Percentiles rank a stretch among this genome's conserved stretches.
Conservation (phyloP, 306 rosid species). For the Bauhinia variegata region DNA sequence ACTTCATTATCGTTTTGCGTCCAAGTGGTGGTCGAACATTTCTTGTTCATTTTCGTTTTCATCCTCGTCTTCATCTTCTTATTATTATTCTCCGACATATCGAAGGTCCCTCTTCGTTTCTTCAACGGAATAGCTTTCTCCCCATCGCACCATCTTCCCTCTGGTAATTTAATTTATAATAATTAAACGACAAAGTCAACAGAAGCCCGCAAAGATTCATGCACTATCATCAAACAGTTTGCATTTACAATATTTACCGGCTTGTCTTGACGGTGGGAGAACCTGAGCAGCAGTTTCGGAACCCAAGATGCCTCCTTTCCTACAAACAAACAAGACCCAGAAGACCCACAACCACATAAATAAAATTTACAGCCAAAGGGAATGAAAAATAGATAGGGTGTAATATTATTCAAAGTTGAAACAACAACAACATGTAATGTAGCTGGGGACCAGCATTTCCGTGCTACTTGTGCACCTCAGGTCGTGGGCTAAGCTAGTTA, state of each 20-base stretch:
- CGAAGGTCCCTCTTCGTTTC: slow-evolving; percentile 67
- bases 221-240: not conserved
- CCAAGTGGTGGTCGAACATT: slow-evolving; percentile 17
- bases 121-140: slow-evolving; percentile 75
- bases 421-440: slow-evolving; percentile 34
- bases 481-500: slow-evolving; percentile 45
- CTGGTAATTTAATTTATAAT: not conserved
- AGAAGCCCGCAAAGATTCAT: not conserved
- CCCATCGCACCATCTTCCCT: slow-evolving; percentile 66
- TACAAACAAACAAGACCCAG: slow-evolving; percentile 43
- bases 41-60: slow-evolving; percentile 65
- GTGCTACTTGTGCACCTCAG: slow-evolving; percentile 69
- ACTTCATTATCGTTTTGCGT: slow-evolving; percentile 18
- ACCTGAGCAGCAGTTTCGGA: slow-evolving; percentile 45
- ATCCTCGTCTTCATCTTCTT: slow-evolving; percentile 41
- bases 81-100: slow-evolving; percentile 26
- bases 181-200: slow-evolving; percentile 8
- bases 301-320: slow-evolving; percentile 51
- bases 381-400: slow-evolving; percentile 21
- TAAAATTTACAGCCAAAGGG: slow-evolving; percentile 37
- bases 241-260: slow-evolving; percentile 26
- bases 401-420: slow-evolving; percentile 19
- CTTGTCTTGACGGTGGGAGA: slow-evolving; percentile 54
- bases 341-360: slow-evolving; percentile 36
- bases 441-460: slow-evolving; percentile 71